A percentile compares a stretch with the other conserved stretches of the same genome.
These are phyloP conservation scores for Fonsecaea monophora DNA, from an alignment of 2,329 filamentous ascomycete species.

Conservation along the genomic window DNA sequence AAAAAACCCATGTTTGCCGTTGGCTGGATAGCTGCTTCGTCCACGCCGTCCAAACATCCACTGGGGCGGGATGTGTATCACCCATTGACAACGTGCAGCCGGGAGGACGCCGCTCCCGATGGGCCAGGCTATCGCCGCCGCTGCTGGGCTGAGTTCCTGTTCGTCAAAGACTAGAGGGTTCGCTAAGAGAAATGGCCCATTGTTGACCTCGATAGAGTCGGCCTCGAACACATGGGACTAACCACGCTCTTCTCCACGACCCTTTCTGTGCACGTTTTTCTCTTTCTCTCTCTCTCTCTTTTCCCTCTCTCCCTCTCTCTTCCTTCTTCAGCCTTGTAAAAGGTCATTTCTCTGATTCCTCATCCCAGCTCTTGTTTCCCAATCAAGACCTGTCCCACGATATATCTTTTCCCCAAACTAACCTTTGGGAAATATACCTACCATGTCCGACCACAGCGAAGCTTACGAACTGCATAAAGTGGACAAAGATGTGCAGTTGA, in stretches of 20 bases:
- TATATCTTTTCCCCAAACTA: not conserved
- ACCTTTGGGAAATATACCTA: not conserved
- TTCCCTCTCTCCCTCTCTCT: not conserved
- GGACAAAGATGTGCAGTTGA: conserved; percentile 13
- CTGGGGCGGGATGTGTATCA: not conserved
- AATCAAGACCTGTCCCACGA: not conserved
- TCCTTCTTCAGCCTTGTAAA: not conserved
- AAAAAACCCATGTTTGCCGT: not conserved
- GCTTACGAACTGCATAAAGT: conserved; percentile 6
- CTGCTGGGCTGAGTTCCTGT: not conserved
- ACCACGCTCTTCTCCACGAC: not conserved
- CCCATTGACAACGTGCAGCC: not conserved
- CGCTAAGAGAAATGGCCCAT: not conserved
- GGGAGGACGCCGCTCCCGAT: not conserved
- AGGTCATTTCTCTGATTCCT: not conserved
- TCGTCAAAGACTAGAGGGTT: not conserved
- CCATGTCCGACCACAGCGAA: not conserved
- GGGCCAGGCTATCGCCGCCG: not conserved
- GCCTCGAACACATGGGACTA: not conserved
- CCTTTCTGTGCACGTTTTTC: not conserved
- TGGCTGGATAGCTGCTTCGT: not conserved
- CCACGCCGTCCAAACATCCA: not conserved
- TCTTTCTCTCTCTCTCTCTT: not conserved
- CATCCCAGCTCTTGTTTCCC: not conserved
- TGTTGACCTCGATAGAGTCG: conserved; percentile 2